Conservation (phyloP, 2,329 filamentous ascomycete genomes). For the Aschersonia sp. region DNA sequence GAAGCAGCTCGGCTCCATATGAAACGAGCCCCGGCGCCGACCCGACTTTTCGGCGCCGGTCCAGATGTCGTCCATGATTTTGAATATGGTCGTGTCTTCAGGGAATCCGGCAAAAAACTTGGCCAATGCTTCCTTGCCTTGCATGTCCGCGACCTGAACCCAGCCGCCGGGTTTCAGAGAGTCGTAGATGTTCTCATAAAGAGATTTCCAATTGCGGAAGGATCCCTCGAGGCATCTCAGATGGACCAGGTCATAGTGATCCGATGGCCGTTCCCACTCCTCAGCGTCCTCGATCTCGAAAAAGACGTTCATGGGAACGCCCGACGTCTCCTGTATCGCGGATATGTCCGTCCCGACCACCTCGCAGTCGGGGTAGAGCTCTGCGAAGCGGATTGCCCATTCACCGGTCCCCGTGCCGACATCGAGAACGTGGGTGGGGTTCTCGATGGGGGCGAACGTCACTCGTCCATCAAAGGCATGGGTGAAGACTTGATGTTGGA, state of each 20-base stretch:
- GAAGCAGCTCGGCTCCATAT: slow-evolving; percentile 30
- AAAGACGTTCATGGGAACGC: slow-evolving; percentile 42
- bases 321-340: slow-evolving; percentile 38
- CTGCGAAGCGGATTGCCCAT: slow-evolving; percentile 37
- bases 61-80: slow-evolving; percentile 24
- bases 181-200: slow-evolving; percentile 36
- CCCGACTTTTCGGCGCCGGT: slow-evolving; percentile 30
- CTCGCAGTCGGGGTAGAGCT: slow-evolving; percentile 36
- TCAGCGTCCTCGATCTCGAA: slow-evolving; percentile 47
- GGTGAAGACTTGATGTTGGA: slow-evolving; percentile 49
- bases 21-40: slow-evolving; percentile 26
- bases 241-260: slow-evolving; percentile 42
- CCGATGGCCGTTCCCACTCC: slow-evolving; percentile 38
- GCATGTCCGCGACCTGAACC: slow-evolving; percentile 41
- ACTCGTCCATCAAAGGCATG: slow-evolving; percentile 30
- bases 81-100: slow-evolving; percentile 27
- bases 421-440: slow-evolving; percentile 33
- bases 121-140: slow-evolving; percentile 23
- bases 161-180: slow-evolving; percentile 42
- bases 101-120: slow-evolving; percentile 23
- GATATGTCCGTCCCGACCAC: slow-evolving; percentile 45
- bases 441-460: slow-evolving; percentile 25
- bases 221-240: slow-evolving; percentile 40
- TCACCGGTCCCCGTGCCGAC: slow-evolving; percentile 44
- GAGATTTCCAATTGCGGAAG: slow-evolving; percentile 39